Conservation (phyloP, 495 filamentous ascomycete genomes). For the Penicillium paradoxum region DNA sequence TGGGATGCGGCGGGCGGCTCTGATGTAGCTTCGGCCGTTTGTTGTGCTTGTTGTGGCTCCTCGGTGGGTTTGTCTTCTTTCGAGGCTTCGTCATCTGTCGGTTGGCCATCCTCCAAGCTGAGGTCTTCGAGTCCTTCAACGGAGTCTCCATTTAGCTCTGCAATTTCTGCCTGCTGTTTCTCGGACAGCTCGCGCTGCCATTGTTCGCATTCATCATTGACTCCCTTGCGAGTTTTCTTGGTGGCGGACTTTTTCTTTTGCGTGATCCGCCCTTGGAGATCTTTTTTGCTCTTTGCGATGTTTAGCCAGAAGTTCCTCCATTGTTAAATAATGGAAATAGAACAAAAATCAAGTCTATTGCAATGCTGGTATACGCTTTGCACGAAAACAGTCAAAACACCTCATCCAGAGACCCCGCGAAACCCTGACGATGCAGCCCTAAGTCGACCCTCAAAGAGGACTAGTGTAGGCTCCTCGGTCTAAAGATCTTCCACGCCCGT, state of each 20-base stretch:
- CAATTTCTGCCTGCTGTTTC: slow-evolving; percentile 61
- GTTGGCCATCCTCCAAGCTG: slow-evolving; percentile 23
- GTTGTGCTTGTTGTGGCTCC: slow-evolving; percentile 8
- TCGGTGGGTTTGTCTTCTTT: slow-evolving; percentile 7
- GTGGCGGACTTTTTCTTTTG: slow-evolving; percentile 94
- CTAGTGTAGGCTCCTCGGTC: slow-evolving; percentile 9
- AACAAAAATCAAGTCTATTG: not conserved
- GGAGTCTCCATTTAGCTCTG: slow-evolving; percentile 46
- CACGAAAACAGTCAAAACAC: slow-evolving; percentile 2
- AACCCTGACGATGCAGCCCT: slow-evolving; percentile 31
- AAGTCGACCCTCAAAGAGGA: slow-evolving; percentile 18
- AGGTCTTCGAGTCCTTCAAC: slow-evolving; percentile 28
- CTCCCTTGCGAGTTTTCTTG: slow-evolving; percentile 89
- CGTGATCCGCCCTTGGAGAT: slow-evolving; percentile 76
- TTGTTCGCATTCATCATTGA: slow-evolving; percentile 77
- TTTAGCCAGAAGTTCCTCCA: slow-evolving; percentile 72
- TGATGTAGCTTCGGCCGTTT: slow-evolving; percentile 2
- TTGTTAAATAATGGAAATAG: slow-evolving; percentile 14
- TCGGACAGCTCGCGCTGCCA: slow-evolving; percentile 66
- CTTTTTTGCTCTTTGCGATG: slow-evolving; percentile 87
- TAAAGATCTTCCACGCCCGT: slow-evolving; percentile 8
- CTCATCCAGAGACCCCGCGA: slow-evolving; percentile 22
- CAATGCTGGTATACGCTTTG: not conserved
- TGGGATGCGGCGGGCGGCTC: slow-evolving; percentile 13
- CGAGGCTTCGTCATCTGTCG: slow-evolving; percentile 15